Conservation (phyloP, 148 eudicot species). For the Cornus controversa region DNA sequence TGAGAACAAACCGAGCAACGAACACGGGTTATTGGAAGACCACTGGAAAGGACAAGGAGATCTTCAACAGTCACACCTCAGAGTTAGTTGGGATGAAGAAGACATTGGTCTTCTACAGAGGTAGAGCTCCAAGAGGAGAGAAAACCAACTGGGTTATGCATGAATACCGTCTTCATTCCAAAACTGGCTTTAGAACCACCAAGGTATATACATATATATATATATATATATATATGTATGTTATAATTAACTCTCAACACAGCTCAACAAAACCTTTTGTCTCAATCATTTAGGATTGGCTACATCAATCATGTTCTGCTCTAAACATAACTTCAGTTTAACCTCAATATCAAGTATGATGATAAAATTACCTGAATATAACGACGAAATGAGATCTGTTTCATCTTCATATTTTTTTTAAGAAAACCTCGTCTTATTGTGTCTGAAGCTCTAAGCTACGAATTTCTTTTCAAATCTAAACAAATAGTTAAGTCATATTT, state of each 20-base stretch:
- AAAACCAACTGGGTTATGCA: constrained; percentile 97
- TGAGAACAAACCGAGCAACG: constrained; percentile 84
- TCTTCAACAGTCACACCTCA: constrained; percentile 52
- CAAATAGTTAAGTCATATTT: no score
- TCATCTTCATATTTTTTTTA: no score
- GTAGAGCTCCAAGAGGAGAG: constrained; percentile 93
- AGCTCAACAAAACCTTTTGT: no score
- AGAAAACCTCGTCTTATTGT: background rate
- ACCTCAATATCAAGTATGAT: no score
- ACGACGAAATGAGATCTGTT: background rate
- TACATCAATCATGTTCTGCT: no score
- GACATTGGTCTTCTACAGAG: constrained; percentile 82
- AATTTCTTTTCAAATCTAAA: no score
- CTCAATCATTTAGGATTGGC: no score
- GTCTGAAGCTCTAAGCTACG: background rate
- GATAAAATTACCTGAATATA: background rate
- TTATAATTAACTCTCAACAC: no score
- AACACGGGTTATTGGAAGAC: constrained; percentile 96
- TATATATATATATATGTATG: no score
- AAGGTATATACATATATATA: constrained; percentile 40
- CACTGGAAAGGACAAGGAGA: constrained; percentile 93
- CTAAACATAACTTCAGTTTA: no score
- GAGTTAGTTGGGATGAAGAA: constrained; percentile 93
- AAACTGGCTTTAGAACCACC: constrained; percentile 70
- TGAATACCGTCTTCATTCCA: constrained; percentile 85